Conservation (phyloP, 169 alveolate genomes). For the Plasmodium vinckei region DNA sequence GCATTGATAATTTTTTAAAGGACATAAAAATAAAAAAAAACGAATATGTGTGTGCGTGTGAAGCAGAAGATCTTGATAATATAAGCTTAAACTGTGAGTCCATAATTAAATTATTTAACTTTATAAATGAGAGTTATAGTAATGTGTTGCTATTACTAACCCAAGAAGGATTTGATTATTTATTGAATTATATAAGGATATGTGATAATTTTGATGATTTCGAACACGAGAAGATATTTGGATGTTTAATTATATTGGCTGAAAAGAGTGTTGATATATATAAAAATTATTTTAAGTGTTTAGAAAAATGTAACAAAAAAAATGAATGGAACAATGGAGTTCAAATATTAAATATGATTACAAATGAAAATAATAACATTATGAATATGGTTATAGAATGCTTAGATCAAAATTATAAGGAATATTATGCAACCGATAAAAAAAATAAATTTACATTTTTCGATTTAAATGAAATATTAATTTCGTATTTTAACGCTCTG, state of each 20-base stretch:
- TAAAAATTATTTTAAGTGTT: slow-evolving; percentile 69
- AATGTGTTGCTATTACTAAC: slow-evolving; percentile 42
- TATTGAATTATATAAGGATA: slow-evolving; percentile 45
- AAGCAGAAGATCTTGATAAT: slow-evolving; percentile 49
- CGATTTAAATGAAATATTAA: slow-evolving; percentile 51
- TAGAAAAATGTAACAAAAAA: slow-evolving; percentile 43
- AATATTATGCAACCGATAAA: slow-evolving; percentile 53
- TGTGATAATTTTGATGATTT: slow-evolving; percentile 25
- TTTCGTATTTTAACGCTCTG: slow-evolving; percentile 64
- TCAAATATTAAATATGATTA: slow-evolving; percentile 15
- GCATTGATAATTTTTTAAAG: slow-evolving; percentile 58
- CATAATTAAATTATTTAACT: slow-evolving; percentile 39
- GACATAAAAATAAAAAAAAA: slow-evolving; percentile 53
- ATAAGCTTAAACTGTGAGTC: slow-evolving; percentile 26
- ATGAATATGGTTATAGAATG: slow-evolving; percentile 56
- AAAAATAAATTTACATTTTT: slow-evolving; percentile 36
- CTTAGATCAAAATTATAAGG: slow-evolving; percentile 50
- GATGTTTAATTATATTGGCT: slow-evolving; percentile 49
- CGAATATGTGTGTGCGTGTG: slow-evolving; percentile 64
- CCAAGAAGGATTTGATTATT: slow-evolving; percentile 62
- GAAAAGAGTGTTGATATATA: slow-evolving; percentile 73
- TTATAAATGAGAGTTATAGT: slow-evolving; percentile 68
- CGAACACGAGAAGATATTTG: slow-evolving; percentile 69
- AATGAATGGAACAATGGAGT: slow-evolving; percentile 21
- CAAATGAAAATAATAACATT: slow-evolving; percentile 49